These are phyloP conservation scores for Typha latifolia DNA, from an alignment of 176 grass and related monocot genomes.

Conservation along the genomic window DNA sequence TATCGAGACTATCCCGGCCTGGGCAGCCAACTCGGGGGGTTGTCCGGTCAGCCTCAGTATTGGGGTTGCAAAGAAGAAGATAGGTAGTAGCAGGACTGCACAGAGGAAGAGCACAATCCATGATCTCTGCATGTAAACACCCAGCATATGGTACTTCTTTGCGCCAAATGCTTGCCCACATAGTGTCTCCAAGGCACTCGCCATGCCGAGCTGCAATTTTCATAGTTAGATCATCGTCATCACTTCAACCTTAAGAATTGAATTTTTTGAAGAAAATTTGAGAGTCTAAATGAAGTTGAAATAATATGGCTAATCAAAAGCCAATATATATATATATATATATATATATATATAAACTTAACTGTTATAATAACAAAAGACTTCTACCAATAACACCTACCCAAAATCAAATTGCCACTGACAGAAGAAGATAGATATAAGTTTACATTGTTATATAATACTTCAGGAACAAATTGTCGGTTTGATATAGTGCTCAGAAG, in stretches of 20 bases:
- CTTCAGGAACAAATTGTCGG: too few species aligned
- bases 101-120: conserved; percentile 78
- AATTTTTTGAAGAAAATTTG: not conserved
- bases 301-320: too few species aligned
- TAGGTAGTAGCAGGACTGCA: conserved; percentile 62
- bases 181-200: conserved; percentile 41
- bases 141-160: conserved; percentile 82
- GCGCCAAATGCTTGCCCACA: conserved; percentile 45
- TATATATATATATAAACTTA: too few species aligned
- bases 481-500: too few species aligned
- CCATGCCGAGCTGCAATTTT: conserved; percentile 75
- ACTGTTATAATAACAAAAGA: too few species aligned
- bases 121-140: conserved; percentile 91
- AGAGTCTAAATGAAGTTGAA: not conserved
- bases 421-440: too few species aligned
- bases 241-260: not conserved
- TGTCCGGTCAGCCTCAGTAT: conserved; percentile 63
- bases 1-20: conserved; percentile 47
- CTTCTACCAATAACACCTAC: too few species aligned
- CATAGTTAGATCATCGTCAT: not conserved
- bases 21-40: conserved; percentile 48
- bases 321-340: too few species aligned
- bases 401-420: too few species aligned
- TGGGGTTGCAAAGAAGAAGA: conserved; percentile 71
- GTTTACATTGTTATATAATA: too few species aligned